Conservation (phyloP, 1,284 basidiomycete genomes). For the Phellopilus nigrolimitatus region DNA sequence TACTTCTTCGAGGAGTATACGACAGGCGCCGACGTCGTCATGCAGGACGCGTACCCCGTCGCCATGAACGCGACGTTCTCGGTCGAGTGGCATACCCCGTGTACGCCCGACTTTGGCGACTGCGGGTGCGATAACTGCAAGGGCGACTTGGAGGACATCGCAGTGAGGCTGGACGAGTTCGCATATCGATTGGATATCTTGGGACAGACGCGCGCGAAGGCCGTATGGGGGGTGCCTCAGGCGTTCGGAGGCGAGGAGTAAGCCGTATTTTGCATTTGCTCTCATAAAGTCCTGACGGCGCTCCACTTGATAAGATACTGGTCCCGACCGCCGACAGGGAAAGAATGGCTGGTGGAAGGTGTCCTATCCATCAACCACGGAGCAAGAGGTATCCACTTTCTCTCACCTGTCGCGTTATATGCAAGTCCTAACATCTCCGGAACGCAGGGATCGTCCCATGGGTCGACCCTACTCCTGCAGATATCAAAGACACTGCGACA, state of each 20-base stretch:
- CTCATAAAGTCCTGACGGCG: not conserved
- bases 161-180: constrained; percentile 60
- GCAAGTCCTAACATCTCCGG: not conserved
- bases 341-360: constrained; percentile 61
- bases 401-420: not conserved
- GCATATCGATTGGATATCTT: constrained; percentile 48
- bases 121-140: constrained; percentile 62
- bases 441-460: constrained; percentile 57
- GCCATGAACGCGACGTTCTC: constrained; percentile 68
- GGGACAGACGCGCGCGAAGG: constrained; percentile 59
- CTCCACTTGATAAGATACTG: constrained; percentile 51
- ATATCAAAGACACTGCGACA: constrained; percentile 56
- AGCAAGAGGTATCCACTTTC: constrained; percentile 43
- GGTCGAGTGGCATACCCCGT: constrained; percentile 45
- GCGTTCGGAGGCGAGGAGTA: constrained; percentile 62
- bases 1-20: constrained; percentile 59
- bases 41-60: constrained; percentile 56
- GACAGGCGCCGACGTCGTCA: constrained; percentile 55
- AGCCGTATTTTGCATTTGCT: constrained; percentile 25
- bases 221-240: constrained; percentile 74
- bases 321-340: constrained; percentile 58
- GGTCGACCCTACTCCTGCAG: constrained; percentile 56
- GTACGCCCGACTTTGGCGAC: constrained; percentile 58
- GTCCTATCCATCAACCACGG: constrained; percentile 70
- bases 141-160: constrained; percentile 55